Evolutionary conservation across 169 alveolate genomes (phyloP).

Genomic region (Blepharisma undulans): DNA sequence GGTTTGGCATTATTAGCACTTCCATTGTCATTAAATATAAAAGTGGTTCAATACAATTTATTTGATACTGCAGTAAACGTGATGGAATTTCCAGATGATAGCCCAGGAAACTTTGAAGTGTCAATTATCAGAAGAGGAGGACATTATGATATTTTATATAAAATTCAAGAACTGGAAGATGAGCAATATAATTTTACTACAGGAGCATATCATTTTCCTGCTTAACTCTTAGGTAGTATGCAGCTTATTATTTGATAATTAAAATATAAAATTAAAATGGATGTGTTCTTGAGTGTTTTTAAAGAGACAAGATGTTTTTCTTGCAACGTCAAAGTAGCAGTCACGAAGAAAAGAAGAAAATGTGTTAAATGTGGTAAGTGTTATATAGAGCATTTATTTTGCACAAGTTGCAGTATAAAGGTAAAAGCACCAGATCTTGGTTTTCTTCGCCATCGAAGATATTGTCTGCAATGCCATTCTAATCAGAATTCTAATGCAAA

Average conservation of each 20-base stretch:
- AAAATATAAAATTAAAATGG: neutral
- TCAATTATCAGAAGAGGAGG: slow-evolving; percentile 13
- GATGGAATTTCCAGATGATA: neutral
- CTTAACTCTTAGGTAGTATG: too few species aligned
- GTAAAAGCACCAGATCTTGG: neutral
- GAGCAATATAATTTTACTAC: neutral
- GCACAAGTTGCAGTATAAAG: slow-evolving; percentile 28
- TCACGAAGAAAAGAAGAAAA: slow-evolving; percentile 19
- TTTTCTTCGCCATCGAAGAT: neutral
- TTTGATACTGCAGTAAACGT: neutral
- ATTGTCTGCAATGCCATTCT: slow-evolving; percentile 28
- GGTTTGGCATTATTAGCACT: neutral
- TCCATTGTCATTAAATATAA: neutral
- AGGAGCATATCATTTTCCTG: neutral
- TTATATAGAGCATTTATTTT: slow-evolving; percentile 9
- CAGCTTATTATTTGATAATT: too few species aligned
- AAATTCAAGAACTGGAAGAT: neutral
- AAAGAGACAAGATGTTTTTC: neutral
- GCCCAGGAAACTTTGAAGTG: neutral
- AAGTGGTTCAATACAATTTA: neutral
- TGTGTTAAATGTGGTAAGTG: slow-evolving; percentile 17
- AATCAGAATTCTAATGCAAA: neutral
- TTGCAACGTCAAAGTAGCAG: neutral
- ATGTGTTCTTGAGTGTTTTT: slow-evolving; percentile 21
- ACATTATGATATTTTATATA: slow-evolving; percentile 24